Base-by-base conservation (phyloP, 73 alveolate genomes). In the Blepharisma stoltei region DNA sequence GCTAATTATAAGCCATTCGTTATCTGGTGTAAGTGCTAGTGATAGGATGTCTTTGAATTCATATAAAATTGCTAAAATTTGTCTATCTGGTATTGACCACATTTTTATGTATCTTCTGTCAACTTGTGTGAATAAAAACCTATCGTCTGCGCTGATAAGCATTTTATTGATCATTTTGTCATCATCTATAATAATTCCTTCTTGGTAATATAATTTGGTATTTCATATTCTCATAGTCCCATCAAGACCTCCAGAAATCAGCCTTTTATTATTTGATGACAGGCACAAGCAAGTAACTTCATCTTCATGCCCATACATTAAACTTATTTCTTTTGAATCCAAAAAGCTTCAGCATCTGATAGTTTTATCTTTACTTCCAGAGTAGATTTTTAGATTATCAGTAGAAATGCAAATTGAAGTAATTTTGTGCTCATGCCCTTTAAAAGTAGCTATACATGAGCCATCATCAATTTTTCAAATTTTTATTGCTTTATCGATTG, bases 81-180 rank as follows among this genome's bases (percentile, higher is more conserved):
- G 73, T 25, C 23, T 60, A 60, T 60, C 73, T 1, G 73, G 73
- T 14, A 60, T 14, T 14, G 46, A 14, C 73, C 73, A 60, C 73
- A 60, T 60, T 18, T 60, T 60, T 8, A 60, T 5, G 23, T 18
- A 60, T 60, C 23, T 60, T 60, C 23, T 60, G 2, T 25, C 73
- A 2, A 25, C 45, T 25, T 60, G 73, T 60, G 23, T 9, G 5
- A 60, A 60, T 38, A 60, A 20, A 60, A 14, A 60, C 37, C 18
- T 25, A 20, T n/a, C 14, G 5, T 60, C 73, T 14, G 48, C 14
- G 38, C 49, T 60, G n/a, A 60, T 9, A 60, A 11, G 23, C 38
- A 60, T 25, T 38, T 25, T 14, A 60, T 52, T 14, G 23, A 60
- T 14, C 38, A 60, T 38, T 60, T 60, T 38, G 14, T 25, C 46